Evolutionary conservation across 148 eudicot genomes (phyloP), one percentile per base, ranked within the genome.

Genomic region (Silene conica): DNA sequence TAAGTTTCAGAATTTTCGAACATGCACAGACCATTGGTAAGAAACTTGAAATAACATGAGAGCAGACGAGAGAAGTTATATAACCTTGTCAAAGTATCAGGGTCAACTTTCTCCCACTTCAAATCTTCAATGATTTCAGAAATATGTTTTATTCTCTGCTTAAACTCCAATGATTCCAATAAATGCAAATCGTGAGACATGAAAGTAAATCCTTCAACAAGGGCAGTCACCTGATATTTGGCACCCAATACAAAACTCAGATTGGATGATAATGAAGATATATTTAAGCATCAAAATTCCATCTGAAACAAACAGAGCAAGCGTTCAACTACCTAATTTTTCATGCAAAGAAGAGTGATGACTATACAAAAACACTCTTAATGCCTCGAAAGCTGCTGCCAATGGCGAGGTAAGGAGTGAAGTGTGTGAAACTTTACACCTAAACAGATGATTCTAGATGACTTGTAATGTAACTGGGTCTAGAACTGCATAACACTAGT

Each of bases 71-170:
- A 71, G 31, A 25, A 69, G 67, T 22, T n/a, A 25, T 41, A 69
- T 57, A 76, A 94, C 98, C 98, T 95, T 63, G 96, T 90, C 76
- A 92, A 75, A 77, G 86, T 77, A 84, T 95, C 98, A 68, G 98
- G 98, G 81, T 95, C 97, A 7, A 85, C 28, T 63, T 80, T 82
- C 70, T 90, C 92, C 98, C 98, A 95, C 74, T 86, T 83, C 62
- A 90, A 85, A 62, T 86, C 92, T 81, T 89, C 93, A 82, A 92
- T 80, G 11, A 84, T 79, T 73, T 88, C 97, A 58, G 82, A 82
- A 79, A 92, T 83, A 75, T 85, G 97, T 80, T 86, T 90, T 78
- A 92, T 85, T 71, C 98, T 87, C 78, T 94, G 89, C 85, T 92
- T 95, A 34, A 83, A 95, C 84, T 95, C 98, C 80, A 90, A 71